Base-by-base conservation (phyloP, 2,329 filamentous ascomycete genomes). In the Epichloe elymi region DNA sequence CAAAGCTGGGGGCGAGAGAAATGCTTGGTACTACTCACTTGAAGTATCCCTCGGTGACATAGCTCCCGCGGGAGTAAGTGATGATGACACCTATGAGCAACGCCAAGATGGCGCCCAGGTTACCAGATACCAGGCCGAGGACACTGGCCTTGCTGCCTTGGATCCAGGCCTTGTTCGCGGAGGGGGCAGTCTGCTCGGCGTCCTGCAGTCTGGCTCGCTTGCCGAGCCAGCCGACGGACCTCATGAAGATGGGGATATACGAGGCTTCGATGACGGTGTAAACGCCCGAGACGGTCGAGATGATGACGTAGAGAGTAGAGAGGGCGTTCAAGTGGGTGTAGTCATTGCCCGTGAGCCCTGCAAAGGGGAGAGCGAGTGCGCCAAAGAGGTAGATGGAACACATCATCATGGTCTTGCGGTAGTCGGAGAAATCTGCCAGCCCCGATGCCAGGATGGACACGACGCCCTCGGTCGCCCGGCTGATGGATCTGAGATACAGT, bases 401-500 rank as follows among this genome's bases (percentile, higher is more conserved):
- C 55, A 57, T 56, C 55, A 57, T 57, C 55, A 57, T 57, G 12
- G 48, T 51, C 49, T 57, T 57, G 39, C 55, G 55, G 43, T 57
- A 56, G 47, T 56, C 49, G 10, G 55, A 57, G 51, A 56, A 57
- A 39, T 57, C 55, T 10, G 55, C 55, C 6, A 51, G 43, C 37
- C 55, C 55, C 8, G 55, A 51, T 10, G 54, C 42, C 11, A 57
- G 17, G 23, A 56, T 57, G 6, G 54, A 56, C 10, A 56, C 54
- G n/a, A 57, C 41, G 14, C 55, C 55, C 38, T 57, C 54, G 44
- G 46, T 46, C 11, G 55, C 55, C 20, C 55, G 49, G 26, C 52
- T 55, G 45, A 57, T 56, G 41, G 55, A 47, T 36, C 54, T 44
- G 33, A 57, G 48, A 38, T 57, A 57, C 4, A 57, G 47, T 19